These are phyloP conservation scores for Pleoardoris graminearum DNA, from an alignment of 2,329 filamentous ascomycete species.

Conservation along the genomic window DNA sequence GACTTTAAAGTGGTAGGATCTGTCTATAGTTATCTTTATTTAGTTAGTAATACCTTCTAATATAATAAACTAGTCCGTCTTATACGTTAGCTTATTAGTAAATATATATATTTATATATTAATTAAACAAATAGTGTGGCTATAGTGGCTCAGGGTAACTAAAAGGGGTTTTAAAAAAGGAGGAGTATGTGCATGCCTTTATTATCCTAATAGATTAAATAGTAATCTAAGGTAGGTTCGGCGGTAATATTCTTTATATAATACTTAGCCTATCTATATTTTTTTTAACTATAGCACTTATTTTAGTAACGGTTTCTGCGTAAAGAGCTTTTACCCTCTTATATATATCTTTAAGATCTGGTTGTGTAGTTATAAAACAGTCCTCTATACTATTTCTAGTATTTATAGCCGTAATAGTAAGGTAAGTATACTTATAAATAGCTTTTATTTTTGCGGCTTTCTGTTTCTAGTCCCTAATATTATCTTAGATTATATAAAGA, in stretches of 20 bases:
- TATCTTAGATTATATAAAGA: neutral
- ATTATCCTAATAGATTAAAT: neutral
- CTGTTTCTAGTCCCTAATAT: conserved; percentile 8
- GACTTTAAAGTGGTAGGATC: neutral
- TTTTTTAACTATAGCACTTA: neutral
- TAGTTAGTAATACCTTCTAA: conserved; percentile 1
- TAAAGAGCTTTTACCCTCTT: neutral
- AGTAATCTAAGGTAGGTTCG: conserved; percentile 1
- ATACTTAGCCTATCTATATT: neutral
- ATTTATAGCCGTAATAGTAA: conserved; percentile 2
- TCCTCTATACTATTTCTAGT: neutral
- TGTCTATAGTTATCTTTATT: neutral
- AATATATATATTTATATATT: too few species aligned
- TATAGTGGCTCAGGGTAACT: too few species aligned
- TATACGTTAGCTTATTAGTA: conserved; percentile 5
- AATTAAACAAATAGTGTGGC: too few species aligned
- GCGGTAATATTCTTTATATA: conserved; percentile 1
- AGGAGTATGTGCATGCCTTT: too few species aligned
- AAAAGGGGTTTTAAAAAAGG: too few species aligned
- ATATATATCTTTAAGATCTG: conserved; percentile 1
- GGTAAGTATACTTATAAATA: conserved; percentile 5
- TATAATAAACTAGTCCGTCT: conserved; percentile 1
- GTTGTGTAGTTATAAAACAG: conserved; percentile 4
- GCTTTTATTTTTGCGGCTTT: conserved; percentile 9
- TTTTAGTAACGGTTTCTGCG: neutral